These are phyloP conservation scores for Metschnikowia gelsemii DNA, from an alignment of 805 yeast species.

Conservation along the genomic window DNA sequence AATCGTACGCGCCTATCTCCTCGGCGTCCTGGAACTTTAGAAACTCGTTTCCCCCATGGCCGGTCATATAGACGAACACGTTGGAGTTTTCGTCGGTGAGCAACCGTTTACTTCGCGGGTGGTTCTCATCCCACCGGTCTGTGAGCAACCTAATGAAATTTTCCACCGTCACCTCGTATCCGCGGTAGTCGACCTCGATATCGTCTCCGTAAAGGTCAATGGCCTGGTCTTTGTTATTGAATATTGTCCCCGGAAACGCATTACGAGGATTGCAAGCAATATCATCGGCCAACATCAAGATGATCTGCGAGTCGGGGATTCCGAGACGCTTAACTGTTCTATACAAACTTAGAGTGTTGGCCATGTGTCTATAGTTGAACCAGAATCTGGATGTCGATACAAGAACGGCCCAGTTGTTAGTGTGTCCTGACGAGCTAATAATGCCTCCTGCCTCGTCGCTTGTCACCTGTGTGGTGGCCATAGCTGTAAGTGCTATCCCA, in stretches of 20 bases:
- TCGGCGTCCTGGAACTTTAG: slow-evolving; percentile 98
- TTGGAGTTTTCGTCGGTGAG: slow-evolving; percentile 93
- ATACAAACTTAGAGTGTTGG: slow-evolving; percentile 90
- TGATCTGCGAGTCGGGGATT: slow-evolving; percentile 96
- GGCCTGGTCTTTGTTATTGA: slow-evolving; percentile 88
- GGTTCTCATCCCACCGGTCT: slow-evolving; percentile 93
- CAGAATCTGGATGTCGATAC: slow-evolving; percentile 96
- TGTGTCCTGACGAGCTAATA: slow-evolving; percentile 47
- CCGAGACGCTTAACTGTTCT: slow-evolving; percentile 95
- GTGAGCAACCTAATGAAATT: slow-evolving; percentile 90
- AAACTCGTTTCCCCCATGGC: slow-evolving; percentile 98
- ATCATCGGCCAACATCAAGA: slow-evolving; percentile 94
- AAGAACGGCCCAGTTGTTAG: slow-evolving; percentile 78
- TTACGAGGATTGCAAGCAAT: slow-evolving; percentile 96
- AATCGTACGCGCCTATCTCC: slow-evolving; percentile 90
- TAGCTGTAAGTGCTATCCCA: neutral
- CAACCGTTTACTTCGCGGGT: slow-evolving; percentile 87
- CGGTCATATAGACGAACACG: slow-evolving; percentile 92
- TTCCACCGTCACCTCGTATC: slow-evolving; percentile 97
- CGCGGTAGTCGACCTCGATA: slow-evolving; percentile 94
- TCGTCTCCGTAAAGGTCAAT: slow-evolving; percentile 91
- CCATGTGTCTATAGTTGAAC: slow-evolving; percentile 98
- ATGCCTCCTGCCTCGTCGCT: slow-evolving; percentile 2
- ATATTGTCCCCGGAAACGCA: slow-evolving; percentile 93
- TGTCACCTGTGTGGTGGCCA: neutral